Evolutionary conservation across 768 basidiomycete species (phyloP).

Genomic region (Hypholoma sublateritium): DNA sequence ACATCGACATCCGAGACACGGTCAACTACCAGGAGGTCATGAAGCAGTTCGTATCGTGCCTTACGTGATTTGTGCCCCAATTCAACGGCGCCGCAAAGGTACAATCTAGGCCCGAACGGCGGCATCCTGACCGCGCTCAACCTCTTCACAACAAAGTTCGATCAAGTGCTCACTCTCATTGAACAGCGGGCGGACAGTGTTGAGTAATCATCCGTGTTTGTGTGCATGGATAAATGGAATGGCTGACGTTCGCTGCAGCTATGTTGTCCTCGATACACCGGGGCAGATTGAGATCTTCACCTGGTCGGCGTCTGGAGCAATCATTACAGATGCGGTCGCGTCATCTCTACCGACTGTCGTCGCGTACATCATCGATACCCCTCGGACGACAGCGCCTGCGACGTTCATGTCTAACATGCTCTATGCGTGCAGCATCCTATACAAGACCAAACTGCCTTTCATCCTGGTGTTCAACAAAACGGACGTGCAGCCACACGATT

Average conservation of each 20-base stretch:
- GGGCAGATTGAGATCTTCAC: slow-evolving; percentile 99
- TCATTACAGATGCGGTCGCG: slow-evolving; percentile 96
- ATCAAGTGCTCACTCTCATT: slow-evolving; percentile 89
- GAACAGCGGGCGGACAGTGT: slow-evolving; percentile 89
- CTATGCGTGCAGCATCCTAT: slow-evolving; percentile 97
- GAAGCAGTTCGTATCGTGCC: slow-evolving; percentile 73
- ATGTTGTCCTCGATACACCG: slow-evolving; percentile 95
- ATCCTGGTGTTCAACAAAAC: slow-evolving; percentile 99
- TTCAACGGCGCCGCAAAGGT: slow-evolving; percentile 46
- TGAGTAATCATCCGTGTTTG: slow-evolving; percentile 56
- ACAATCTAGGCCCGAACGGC: slow-evolving; percentile 97
- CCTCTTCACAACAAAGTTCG: slow-evolving; percentile 97
- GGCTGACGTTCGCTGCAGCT: slow-evolving; percentile 45
- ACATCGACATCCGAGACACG: slow-evolving; percentile 98
- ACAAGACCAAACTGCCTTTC: slow-evolving; percentile 97
- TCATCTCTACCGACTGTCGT: slow-evolving; percentile 92
- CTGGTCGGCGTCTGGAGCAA: slow-evolving; percentile 98
- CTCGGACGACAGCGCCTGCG: slow-evolving; percentile 88
- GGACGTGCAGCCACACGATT: slow-evolving; percentile 86
- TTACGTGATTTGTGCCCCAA: slow-evolving; percentile 4
- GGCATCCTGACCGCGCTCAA: slow-evolving; percentile 97
- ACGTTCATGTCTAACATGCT: slow-evolving; percentile 99
- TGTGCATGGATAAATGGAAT: neutral
- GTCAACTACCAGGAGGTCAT: slow-evolving; percentile 98
- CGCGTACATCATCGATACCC: slow-evolving; percentile 97